phyloP scores from a whole-genome alignment of 306 rosid species.

The Betula pendula region DNA sequence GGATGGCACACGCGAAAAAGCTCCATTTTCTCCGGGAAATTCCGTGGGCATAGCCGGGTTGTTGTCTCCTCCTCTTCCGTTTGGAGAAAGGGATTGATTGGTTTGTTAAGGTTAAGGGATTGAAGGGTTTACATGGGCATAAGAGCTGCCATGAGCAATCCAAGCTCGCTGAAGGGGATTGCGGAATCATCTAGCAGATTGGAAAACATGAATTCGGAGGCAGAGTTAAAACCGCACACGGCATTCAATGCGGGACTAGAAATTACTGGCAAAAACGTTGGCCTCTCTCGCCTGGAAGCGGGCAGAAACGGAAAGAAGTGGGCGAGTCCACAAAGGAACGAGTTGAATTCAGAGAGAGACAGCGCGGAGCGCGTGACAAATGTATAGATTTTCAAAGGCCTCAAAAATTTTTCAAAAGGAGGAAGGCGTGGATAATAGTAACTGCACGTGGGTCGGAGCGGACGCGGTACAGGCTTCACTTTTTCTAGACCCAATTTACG shows the following conservation, averaged over 20 bases:
- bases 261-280: background rate
- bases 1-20: constrained; percentile 38
- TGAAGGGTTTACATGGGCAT: constrained; percentile 53
- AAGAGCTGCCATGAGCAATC: constrained; percentile 42
- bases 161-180: constrained; percentile 42
- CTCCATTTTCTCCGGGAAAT: constrained; percentile 45
- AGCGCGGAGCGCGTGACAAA: background rate
- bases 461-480: constrained; percentile 28
- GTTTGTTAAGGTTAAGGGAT: background rate
- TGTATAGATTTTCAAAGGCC: constrained; percentile 45
- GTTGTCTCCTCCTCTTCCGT: constrained; percentile 39
- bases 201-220: constrained; percentile 39
- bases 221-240: background rate
- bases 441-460: constrained; percentile 59
- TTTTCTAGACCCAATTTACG: background rate
- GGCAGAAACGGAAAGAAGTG: background rate
- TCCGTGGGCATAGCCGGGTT: constrained; percentile 28
- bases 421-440: constrained; percentile 55
- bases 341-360: background rate
- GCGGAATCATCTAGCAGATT: constrained; percentile 59
- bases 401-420: no score
- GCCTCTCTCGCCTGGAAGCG: background rate
- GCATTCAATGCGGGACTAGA: background rate
- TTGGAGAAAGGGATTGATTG: constrained; percentile 30
- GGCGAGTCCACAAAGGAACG: background rate